Evolutionary conservation across 1,284 basidiomycete genomes (phyloP), one percentile per base, ranked within the genome.

Genomic region (Porphyrellus sp.): DNA sequence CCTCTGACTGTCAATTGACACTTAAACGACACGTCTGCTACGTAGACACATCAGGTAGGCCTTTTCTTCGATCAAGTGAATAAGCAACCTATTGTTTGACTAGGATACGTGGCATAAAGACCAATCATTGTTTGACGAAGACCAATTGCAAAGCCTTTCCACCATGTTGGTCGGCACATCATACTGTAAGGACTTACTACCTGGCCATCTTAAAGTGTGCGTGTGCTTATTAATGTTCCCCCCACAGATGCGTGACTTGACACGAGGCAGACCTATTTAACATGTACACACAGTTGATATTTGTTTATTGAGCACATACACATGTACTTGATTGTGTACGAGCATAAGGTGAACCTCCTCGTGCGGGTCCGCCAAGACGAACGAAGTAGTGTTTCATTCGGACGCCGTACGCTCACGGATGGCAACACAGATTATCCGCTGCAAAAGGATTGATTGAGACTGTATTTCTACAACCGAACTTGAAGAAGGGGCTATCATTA

Each of bases 51-150:
- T 68, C 84, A 87, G 77, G 81, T 83, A 74, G 60, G 11, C 16
- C 59, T 68, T 34, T 67, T 8, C 69, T 72, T 54, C 45, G 51
- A 45, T 16, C 27, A 24, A 27, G 7, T 33, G 23, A 25, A 53
- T 21, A 54, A 53, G 51, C n/a, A 46, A 27, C 11, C 33, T 58
- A 41, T 42, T 24, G 27, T 47, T 44, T 46, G 51, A 48, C 42
- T 63, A 91, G 88, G 92, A 93, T 68, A 93, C 89, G 46, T 94
- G 92, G 91, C 86, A 90, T 59, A 91, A 90, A 62, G 95, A 98
- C 70, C 89, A 95, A 70, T 79, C 85, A 57, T 81, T 82, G 54
- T 98, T 99, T 71, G 83, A 90, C 61, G 91, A 95, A 68, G 93
- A 96, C 65, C 93, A 96, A 67, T 70, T 94, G 38, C 86, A 89